These are phyloP conservation scores for Mortierella sp. DNA, from an alignment of 371 early-diverging fungal genomes.

Conservation along the genomic window DNA sequence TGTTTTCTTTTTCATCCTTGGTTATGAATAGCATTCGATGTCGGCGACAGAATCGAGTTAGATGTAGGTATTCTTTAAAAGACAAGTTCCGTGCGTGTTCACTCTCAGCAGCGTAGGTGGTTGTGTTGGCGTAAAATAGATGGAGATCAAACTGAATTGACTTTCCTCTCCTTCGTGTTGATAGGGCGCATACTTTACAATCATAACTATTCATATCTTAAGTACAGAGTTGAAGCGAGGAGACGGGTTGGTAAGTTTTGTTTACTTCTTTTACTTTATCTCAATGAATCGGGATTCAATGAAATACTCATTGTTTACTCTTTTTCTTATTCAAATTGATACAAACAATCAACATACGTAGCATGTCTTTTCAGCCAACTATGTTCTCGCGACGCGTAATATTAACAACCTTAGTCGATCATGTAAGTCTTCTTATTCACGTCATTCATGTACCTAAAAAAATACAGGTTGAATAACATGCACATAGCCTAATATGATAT, in stretches of 20 bases:
- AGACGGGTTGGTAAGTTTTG: constrained; percentile 35
- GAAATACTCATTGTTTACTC: not conserved
- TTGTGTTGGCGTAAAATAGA: not conserved
- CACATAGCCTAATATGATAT: not conserved
- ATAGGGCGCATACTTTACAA: constrained; percentile 33
- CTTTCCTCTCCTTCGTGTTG: not conserved
- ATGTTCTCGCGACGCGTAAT: constrained; percentile 28
- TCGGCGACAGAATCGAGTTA: constrained; percentile 41
- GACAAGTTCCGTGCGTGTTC: too few relatives aligned
- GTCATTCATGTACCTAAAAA: not conserved
- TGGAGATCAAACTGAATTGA: not conserved
- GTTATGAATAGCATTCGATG: constrained; percentile 36
- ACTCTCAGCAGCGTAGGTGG: too few relatives aligned
- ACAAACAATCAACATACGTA: not conserved
- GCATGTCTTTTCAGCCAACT: constrained; percentile 32
- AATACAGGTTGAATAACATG: too few relatives aligned
- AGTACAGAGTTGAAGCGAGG: constrained; percentile 43
- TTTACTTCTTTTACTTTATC: not conserved
- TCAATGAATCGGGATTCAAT: not conserved
- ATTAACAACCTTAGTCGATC: constrained; percentile 49
- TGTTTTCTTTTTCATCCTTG: not conserved
- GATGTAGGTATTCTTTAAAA: constrained; percentile 24
- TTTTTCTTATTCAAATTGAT: not conserved
- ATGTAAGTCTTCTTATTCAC: constrained; percentile 5
- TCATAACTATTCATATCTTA: constrained; percentile 41